Conservation (phyloP, 345 rosid genomes). For the Citrus unshiu region DNA sequence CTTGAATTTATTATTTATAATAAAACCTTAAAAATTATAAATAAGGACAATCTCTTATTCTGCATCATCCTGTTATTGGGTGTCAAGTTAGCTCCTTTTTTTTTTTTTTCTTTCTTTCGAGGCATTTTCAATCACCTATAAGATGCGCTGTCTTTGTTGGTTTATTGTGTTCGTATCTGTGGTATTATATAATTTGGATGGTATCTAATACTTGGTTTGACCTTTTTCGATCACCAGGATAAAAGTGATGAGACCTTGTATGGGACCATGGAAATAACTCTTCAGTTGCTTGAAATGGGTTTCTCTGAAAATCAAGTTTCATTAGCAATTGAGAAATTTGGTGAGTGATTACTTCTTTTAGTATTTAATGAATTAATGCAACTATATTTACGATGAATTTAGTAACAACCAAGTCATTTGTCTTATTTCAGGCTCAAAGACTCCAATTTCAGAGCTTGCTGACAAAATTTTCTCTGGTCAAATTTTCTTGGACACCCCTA, state of each 20-base stretch:
- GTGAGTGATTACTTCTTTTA: conserved; percentile 35
- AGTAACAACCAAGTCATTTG: neutral
- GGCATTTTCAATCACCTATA: neutral
- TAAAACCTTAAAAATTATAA: too few relatives aligned
- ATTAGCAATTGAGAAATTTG: conserved; percentile 74
- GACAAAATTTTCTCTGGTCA: conserved; percentile 59
- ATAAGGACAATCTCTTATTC: neutral
- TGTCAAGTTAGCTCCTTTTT: neutral
- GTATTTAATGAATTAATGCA: conserved; percentile 7
- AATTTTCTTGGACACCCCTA: conserved; percentile 12
- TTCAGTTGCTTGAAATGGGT: conserved; percentile 84
- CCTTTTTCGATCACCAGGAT: conserved; percentile 36
- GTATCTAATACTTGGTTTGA: conserved; percentile 13
- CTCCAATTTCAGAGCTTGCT: conserved; percentile 66
- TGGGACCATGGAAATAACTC: conserved; percentile 83
- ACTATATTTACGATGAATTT: neutral
- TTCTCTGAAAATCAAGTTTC: conserved; percentile 86
- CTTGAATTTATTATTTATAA: neutral
- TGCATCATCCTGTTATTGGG: neutral
- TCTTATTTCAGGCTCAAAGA: conserved; percentile 54
- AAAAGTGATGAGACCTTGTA: conserved; percentile 55
- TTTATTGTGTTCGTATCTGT: neutral
- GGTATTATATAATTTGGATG: neutral
- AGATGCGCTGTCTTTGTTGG: neutral
- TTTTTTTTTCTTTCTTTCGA: too few relatives aligned